Evolutionary conservation across 495 filamentous ascomycete species (phyloP).

Genomic region (Neurospora sp.): DNA sequence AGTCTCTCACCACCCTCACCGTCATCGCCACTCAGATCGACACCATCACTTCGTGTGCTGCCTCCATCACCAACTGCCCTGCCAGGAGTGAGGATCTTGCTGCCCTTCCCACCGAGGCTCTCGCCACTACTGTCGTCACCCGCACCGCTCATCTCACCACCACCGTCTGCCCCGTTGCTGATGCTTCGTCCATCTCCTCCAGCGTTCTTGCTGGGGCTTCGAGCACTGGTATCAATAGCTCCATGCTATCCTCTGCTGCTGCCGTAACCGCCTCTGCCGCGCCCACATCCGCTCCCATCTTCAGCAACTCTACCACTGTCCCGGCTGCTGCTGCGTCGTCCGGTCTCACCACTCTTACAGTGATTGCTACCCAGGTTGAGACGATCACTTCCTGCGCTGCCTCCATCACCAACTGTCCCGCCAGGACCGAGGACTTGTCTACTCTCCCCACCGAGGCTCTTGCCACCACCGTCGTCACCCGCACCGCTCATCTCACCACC

Average conservation of each 20-base stretch:
- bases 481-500: slow-evolving; percentile 33
- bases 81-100: slow-evolving; percentile 28
- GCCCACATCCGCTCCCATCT: slow-evolving; percentile 5
- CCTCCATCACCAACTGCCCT: slow-evolving; percentile 56
- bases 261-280: neutral
- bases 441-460: slow-evolving; percentile 20
- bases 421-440: slow-evolving; percentile 25
- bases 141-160: slow-evolving; percentile 33
- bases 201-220: slow-evolving; percentile 26
- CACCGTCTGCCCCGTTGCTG: slow-evolving; percentile 37
- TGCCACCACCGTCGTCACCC: slow-evolving; percentile 30
- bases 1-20: slow-evolving; percentile 23
- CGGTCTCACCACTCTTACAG: slow-evolving; percentile 34
- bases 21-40: slow-evolving; percentile 46
- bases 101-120: slow-evolving; percentile 18
- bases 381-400: slow-evolving; percentile 55
- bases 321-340: slow-evolving; percentile 2
- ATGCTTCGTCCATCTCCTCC: slow-evolving; percentile 28
- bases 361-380: slow-evolving; percentile 45
- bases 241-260: neutral
- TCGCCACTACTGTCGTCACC: slow-evolving; percentile 29
- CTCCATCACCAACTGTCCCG: slow-evolving; percentile 55
- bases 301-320: slow-evolving; percentile 2
- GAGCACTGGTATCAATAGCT: slow-evolving; percentile 13
- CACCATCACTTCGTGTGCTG: slow-evolving; percentile 52